phyloP scores from a whole-genome alignment of 1,284 basidiomycete species.

The Fomitopsis schrenkii region DNA sequence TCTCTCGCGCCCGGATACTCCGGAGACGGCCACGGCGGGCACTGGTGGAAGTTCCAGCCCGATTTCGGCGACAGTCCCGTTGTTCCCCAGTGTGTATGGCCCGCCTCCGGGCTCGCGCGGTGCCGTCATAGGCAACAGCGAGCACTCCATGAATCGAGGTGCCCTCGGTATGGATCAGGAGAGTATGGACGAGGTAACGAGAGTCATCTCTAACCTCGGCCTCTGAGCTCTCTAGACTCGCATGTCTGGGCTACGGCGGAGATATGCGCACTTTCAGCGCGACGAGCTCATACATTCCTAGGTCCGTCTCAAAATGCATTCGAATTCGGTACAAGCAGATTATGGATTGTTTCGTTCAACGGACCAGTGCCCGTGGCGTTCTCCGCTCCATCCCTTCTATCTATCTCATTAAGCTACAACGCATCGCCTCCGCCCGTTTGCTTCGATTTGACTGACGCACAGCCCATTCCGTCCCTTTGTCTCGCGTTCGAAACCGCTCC shows the following conservation, averaged over 20 bases:
- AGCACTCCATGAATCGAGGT: slow-evolving; percentile 29
- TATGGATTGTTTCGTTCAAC: not conserved
- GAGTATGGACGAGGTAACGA: slow-evolving; percentile 65
- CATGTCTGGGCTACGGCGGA: not conserved
- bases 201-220: slow-evolving; percentile 76
- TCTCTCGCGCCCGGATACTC: slow-evolving; percentile 66
- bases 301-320: not conserved
- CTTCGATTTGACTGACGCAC: not conserved
- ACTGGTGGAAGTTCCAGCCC: slow-evolving; percentile 70
- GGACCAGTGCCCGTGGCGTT: not conserved
- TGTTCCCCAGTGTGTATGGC: slow-evolving; percentile 79
- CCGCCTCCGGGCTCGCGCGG: slow-evolving; percentile 47
- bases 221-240: slow-evolving; percentile 34
- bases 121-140: slow-evolving; percentile 34
- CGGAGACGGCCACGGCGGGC: slow-evolving; percentile 63
- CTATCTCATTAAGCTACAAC: not conserved
- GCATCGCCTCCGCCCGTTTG: not conserved
- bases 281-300: not conserved
- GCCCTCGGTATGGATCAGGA: slow-evolving; percentile 56
- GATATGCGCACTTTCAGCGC: not conserved
- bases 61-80: slow-evolving; percentile 67
- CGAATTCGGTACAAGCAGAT: not conserved
- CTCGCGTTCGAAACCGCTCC: not conserved
- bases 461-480: slow-evolving; percentile 5
- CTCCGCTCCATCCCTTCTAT: not conserved